Evolutionary conservation across 768 basidiomycete species (phyloP).

Genomic region (Holtermanniella nyarrowii): DNA sequence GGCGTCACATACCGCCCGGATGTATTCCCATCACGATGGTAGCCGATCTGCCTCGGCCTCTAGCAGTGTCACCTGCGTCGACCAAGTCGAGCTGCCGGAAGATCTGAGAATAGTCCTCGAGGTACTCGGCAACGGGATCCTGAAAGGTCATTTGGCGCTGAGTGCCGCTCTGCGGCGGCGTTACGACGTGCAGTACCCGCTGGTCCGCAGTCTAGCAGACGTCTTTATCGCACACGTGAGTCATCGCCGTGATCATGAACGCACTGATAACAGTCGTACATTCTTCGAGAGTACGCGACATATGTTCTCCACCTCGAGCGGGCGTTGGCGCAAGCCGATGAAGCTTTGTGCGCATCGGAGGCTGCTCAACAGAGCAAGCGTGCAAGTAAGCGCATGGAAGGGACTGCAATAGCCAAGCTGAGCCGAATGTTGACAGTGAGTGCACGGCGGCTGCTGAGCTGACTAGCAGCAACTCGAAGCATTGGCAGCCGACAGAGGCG

Average conservation of each 20-base stretch:
- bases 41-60: conserved; percentile 2
- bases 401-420: conserved; percentile 8
- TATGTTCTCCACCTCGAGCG: conserved; percentile 91
- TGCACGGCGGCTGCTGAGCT: background rate
- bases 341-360: conserved; percentile 49
- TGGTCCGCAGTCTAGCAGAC: conserved; percentile 84
- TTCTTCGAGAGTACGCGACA: conserved; percentile 84
- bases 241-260: conserved; percentile 17
- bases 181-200: conserved; percentile 90
- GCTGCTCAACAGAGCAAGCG: conserved; percentile 8
- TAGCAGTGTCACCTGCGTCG: background rate
- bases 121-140: conserved; percentile 72
- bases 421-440: conserved; percentile 5
- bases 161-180: conserved; percentile 75
- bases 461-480: conserved; percentile 52
- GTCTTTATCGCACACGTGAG: conserved; percentile 90
- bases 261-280: conserved; percentile 59
- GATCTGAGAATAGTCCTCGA: conserved; percentile 76
- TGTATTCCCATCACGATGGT: background rate
- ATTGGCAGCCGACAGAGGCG: conserved; percentile 69
- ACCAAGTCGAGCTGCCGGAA: conserved; percentile 52
- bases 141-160: conserved; percentile 79
- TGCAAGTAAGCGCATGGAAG: conserved; percentile 9
- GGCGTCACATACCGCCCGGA: background rate
- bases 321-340: conserved; percentile 77